phyloP scores from a whole-genome alignment of 345 rosid species.

The Citropsis articulata region DNA sequence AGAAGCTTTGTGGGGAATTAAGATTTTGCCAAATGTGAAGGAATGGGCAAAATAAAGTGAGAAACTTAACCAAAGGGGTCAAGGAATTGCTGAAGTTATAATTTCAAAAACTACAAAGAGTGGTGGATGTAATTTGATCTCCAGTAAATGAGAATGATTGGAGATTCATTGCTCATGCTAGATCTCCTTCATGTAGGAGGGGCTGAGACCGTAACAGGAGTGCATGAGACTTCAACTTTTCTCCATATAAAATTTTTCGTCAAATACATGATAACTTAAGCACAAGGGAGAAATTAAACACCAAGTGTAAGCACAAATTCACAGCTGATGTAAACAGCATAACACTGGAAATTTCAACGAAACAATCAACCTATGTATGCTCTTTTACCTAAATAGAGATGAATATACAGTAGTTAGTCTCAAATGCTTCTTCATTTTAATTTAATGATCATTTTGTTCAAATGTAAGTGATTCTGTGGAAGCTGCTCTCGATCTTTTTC shows the following conservation, averaged over 20 bases:
- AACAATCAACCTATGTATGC: background rate
- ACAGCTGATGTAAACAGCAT: background rate
- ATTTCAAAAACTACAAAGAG: background rate
- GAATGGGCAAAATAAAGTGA: background rate
- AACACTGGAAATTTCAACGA: background rate
- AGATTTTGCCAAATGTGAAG: slow-evolving; percentile 8
- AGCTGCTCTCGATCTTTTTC: background rate
- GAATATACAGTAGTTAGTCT: background rate
- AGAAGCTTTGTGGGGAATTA: slow-evolving; percentile 20
- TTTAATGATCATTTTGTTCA: background rate
- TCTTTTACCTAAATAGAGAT: background rate
- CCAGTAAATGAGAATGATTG: background rate
- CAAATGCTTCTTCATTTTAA: background rate
- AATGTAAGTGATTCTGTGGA: background rate
- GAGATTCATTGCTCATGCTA: background rate
- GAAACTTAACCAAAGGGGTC: background rate
- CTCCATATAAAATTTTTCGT: background rate
- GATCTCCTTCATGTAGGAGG: background rate
- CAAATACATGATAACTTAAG: background rate
- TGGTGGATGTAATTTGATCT: background rate
- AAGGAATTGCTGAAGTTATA: background rate
- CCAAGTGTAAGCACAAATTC: background rate
- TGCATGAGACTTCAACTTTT: background rate
- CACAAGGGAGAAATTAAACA: background rate
- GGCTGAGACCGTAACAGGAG: background rate